Evolutionary conservation across 805 yeast genomes (phyloP).

Genomic region (Ogataea nakhonphanomensis): DNA sequence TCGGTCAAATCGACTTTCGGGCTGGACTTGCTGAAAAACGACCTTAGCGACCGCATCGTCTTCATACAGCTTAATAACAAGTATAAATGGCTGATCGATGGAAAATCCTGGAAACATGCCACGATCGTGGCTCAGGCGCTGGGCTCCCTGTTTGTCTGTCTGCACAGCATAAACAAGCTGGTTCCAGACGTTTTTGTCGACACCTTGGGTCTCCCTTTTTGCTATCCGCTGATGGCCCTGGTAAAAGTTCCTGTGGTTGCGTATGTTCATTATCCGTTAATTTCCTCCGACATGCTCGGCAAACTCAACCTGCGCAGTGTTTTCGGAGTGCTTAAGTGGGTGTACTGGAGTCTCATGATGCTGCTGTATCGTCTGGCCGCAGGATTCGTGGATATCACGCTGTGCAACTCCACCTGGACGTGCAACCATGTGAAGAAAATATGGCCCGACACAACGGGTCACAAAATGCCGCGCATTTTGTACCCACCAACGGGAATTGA

Average conservation of each 20-base stretch:
- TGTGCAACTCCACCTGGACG: slow-evolving; percentile 93
- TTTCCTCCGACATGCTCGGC: slow-evolving; percentile 81
- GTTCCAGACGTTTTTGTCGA: slow-evolving; percentile 91
- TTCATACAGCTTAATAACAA: slow-evolving; percentile 31
- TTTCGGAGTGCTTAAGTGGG: slow-evolving; percentile 39
- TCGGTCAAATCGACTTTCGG: slow-evolving; percentile 28
- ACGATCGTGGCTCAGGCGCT: slow-evolving; percentile 86
- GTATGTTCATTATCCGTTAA: slow-evolving; percentile 93
- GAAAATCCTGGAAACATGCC: slow-evolving; percentile 68
- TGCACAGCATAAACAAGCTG: slow-evolving; percentile 65
- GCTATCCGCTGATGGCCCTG: slow-evolving; percentile 63
- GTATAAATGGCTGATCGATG: slow-evolving; percentile 57
- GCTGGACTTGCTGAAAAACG: slow-evolving; percentile 23
- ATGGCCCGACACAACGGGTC: slow-evolving; percentile 51
- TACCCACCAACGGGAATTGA: slow-evolving; percentile 92
- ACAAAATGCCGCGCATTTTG: slow-evolving; percentile 41
- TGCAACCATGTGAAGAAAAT: slow-evolving; percentile 61
- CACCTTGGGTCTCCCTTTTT: slow-evolving; percentile 91
- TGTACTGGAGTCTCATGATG: slow-evolving; percentile 73
- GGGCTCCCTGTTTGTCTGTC: slow-evolving; percentile 66
- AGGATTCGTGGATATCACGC: slow-evolving; percentile 56
- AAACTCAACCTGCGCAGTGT: slow-evolving; percentile 40
- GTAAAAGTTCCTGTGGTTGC: slow-evolving; percentile 74
- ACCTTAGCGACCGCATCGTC: slow-evolving; percentile 29
- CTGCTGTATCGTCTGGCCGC: slow-evolving; percentile 65